A percentile compares a stretch with the other conserved stretches of the same genome.
phyloP scores from a whole-genome alignment of 202 grass and related monocot species.

The Elaeis oleifera region DNA sequence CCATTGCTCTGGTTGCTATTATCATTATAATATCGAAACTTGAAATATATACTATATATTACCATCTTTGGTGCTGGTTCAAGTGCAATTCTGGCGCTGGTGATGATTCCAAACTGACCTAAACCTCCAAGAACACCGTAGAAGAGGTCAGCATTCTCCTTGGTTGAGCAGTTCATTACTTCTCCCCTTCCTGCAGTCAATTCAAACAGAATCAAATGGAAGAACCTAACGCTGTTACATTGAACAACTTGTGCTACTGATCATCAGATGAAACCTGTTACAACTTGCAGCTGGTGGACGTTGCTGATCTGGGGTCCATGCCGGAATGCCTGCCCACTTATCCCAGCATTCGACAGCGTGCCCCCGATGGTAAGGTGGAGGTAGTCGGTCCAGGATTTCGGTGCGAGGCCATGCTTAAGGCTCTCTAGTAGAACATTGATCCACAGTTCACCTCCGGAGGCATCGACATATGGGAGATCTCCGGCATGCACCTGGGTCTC shows the following conservation, averaged over 20 bases:
- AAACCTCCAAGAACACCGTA: constrained; percentile 13
- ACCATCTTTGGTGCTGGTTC: constrained; percentile 18
- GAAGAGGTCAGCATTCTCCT: constrained; percentile 22
- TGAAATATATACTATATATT: not conserved
- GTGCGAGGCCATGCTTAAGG: constrained; percentile 34
- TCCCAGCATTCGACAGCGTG: constrained; percentile 65
- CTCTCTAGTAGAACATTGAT: constrained; percentile 38
- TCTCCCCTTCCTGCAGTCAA: constrained; percentile 8
- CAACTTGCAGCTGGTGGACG: constrained; percentile 50
- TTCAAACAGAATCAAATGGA: too few species aligned
- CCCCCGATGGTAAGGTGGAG: constrained; percentile 57
- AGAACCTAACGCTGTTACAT: too few species aligned
- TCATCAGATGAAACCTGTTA: constrained; percentile 30
- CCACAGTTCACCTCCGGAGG: constrained; percentile 62
- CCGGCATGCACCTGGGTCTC: constrained; percentile 17
- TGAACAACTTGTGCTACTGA: too few species aligned
- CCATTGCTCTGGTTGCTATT: too few species aligned
- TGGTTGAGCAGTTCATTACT: constrained; percentile 2
- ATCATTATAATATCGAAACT: too few species aligned
- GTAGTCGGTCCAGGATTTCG: constrained; percentile 54
- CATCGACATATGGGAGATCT: constrained; percentile 38
- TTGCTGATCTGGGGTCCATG: constrained; percentile 66
- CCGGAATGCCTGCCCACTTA: constrained; percentile 48
- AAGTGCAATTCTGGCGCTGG: constrained; percentile 12
- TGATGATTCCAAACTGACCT: constrained; percentile 19